Evolutionary conservation across 805 yeast genomes (phyloP).

Genomic region (Grigorovia jiainica): DNA sequence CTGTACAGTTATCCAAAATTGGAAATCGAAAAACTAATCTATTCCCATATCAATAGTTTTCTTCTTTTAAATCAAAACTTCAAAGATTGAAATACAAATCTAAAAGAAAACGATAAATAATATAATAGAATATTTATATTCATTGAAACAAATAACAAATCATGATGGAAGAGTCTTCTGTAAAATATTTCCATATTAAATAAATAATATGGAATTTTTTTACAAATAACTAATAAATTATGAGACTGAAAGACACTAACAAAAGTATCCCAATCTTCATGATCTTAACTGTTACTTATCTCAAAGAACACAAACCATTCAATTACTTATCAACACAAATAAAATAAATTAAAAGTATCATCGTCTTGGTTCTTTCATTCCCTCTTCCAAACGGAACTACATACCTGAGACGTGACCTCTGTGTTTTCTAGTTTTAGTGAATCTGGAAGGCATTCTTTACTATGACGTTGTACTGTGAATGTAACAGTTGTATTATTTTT

Average conservation of each 20-base stretch:
- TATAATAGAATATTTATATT: too few species aligned
- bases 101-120: too few species aligned
- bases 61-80: too few species aligned
- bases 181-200: too few species aligned
- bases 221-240: neutral
- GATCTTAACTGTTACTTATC: too few species aligned
- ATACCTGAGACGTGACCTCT: constrained; percentile 99
- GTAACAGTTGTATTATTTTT: too few species aligned
- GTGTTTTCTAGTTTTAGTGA: constrained; percentile 98
- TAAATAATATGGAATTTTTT: neutral
- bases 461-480: constrained; percentile 7
- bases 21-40: neutral
- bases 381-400: constrained; percentile 37
- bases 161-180: constrained; percentile 7
- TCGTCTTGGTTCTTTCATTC: constrained; percentile 35
- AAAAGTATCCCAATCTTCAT: neutral
- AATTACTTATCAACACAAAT: neutral
- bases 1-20: neutral
- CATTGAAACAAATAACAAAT: neutral
- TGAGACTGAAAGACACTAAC: neutral
- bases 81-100: neutral
- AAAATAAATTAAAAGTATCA: constrained; percentile 13
- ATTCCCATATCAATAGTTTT: too few species aligned
- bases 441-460: constrained; percentile 91
- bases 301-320: too few species aligned